Evolutionary conservation across 164 flowering plant genomes (phyloP), one percentile per base, ranked within the genome.

Genomic region (Protea cynaroides): DNA sequence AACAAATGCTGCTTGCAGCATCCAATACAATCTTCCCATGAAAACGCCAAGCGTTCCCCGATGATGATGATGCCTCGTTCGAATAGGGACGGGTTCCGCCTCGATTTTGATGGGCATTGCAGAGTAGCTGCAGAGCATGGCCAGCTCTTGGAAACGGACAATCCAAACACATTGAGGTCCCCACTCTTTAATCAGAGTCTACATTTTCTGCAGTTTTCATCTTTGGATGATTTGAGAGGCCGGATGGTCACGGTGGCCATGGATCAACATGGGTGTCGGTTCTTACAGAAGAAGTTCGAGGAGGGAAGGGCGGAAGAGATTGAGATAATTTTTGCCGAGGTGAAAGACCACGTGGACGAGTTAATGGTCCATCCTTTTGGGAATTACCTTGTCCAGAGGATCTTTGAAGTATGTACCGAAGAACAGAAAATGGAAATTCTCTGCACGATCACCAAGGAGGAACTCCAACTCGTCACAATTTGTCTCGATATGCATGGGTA

Each of bases 401-500:
- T 84, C 25, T 60, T 84, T 11, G 78, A 71, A 53, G 63, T 60
- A 1, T 76, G 84, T 53, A 65, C 23, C 59, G 84, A 70, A 24
- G 76, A 77, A 44, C 83, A 82, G 70, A 82, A 67, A 76, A 77
- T 67, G 5, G 62, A n/a, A 59, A 74, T 84, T 43, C 56, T 84
- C 40, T 11, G n/a, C 21, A 37, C 71, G 22, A 21, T 77, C 1
- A 74, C 82, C 14, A 58, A 25, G 13, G 50, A 10, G 21, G 43
- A 59, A 1, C 63, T 25, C 44, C 63, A 77, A 25, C 63, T 84
- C n/a, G 66, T 74, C 40, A 21, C 19, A 0, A 69, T 79, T 17
- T 84, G 81, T 55, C 65, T 75, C 22, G 49, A 77, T 49, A 15
- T 24, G 17, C 76, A 77, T 59, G 86, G 88, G 88, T 84, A 79